Base-by-base conservation (phyloP, 2,329 filamentous ascomycete genomes). In the Ophiocordyceps robertsii region DNA sequence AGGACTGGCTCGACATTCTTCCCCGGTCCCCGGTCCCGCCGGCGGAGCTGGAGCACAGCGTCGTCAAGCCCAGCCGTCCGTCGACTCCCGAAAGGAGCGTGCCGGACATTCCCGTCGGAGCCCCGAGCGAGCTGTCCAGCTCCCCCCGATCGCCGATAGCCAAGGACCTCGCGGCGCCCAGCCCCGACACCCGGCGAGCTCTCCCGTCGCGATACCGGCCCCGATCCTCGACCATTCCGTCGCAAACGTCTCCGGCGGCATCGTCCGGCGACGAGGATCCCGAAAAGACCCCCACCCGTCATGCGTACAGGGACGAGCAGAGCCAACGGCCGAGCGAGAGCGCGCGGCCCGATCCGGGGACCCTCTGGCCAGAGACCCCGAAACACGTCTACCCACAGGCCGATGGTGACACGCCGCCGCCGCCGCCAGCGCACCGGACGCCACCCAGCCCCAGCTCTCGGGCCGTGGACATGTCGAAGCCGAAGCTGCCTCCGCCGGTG, bases 1-100 rank as follows among this genome's bases (percentile, higher is more conserved):
- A 75, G 14, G 92, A 96, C 61, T 98, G 92, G 92, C 68, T 95
- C 32, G 75, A 84, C 33, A 85, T 95, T 62, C 66, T 96, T 2
- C 73, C 73, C 14, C 63, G 64, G 35, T 60, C 55, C 24, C 73
- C 73, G 2, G 54, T 72, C 11, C 70, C 75, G 2, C 72, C 73
- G 0, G 46, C 53, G 19, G 56, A 62, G 38, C 53, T 56, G 9
- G 60, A 64, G 39, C 57, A 61, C 5, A 59, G 56, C 42, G 48
- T 59, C 6, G 44, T 59, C 35, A 54, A 56, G 27, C 44, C 45
- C 6, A 53, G 19, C 29, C 41, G 58, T 14, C 43, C 51, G 2
- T 33, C 30, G 8, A 42, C 46, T 14, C 46, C 49, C 13, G 51
- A 41, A 24, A 51, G 27, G 30, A 41, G 44, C 37, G 13, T 46